A percentile compares a stretch with the other conserved stretches of the same genome.
These are phyloP conservation scores for Leishmania martiniquensis DNA, from an alignment of 208 protist species.

Conservation along the genomic window DNA sequence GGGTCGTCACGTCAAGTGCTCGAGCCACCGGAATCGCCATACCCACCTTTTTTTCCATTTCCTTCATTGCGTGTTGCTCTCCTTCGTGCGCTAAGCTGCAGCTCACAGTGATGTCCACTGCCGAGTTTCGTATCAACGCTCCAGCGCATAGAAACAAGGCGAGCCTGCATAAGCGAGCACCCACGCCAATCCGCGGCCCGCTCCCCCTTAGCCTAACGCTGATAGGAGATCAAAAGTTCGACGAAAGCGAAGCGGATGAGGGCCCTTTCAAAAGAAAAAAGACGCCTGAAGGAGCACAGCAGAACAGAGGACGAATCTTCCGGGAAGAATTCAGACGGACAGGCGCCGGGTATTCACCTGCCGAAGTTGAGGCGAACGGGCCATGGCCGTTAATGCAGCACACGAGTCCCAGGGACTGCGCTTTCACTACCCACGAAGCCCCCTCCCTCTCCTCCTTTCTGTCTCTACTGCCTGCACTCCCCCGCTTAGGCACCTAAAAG, in stretches of 20 bases:
- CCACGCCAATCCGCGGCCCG: background rate
- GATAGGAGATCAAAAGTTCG: no score
- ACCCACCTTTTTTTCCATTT: background rate
- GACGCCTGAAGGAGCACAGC: no score
- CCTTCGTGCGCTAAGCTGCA: background rate
- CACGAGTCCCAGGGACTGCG: background rate
- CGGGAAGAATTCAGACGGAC: no score
- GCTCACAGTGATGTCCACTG: background rate
- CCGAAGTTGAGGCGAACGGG: no score
- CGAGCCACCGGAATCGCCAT: no score
- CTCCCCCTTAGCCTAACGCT: no score
- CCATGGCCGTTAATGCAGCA: no score
- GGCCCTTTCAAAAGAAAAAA: no score
- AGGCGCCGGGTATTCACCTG: no score
- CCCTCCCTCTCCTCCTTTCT: background rate
- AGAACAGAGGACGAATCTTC: no score
- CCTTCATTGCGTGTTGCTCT: background rate
- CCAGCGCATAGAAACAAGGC: background rate
- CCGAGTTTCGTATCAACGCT: background rate
- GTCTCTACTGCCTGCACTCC: background rate
- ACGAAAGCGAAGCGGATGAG: no score
- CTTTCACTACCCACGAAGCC: background rate
- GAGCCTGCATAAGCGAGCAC: background rate
- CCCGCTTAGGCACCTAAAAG: background rate
- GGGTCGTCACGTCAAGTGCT: no score